These are phyloP conservation scores for Prunus mira DNA, from an alignment of 306 rosid genomes.

Conservation along the genomic window DNA sequence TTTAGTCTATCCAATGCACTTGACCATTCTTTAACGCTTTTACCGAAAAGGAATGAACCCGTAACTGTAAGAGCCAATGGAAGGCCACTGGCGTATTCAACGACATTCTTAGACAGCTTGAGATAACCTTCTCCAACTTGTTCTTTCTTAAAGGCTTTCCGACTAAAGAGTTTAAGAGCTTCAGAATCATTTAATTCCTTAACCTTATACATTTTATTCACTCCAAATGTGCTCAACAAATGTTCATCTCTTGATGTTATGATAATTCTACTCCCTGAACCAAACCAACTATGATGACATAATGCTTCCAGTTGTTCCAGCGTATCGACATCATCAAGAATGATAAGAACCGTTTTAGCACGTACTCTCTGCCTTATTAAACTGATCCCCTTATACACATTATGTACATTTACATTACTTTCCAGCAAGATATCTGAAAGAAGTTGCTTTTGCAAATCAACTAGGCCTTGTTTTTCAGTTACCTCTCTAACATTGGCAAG, in stretches of 20 bases:
- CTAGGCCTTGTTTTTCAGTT: too few species aligned
- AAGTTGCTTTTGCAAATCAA: too few species aligned
- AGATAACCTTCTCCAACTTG: neutral
- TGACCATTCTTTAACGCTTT: slow-evolving; percentile 1
- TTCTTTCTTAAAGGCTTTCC: slow-evolving; percentile 3
- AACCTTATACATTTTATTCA: neutral
- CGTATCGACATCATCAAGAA: slow-evolving; percentile 15
- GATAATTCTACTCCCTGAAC: slow-evolving; percentile 2
- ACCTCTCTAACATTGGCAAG: neutral
- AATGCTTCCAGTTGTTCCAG: slow-evolving; percentile 1
- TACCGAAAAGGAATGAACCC: slow-evolving; percentile 11
- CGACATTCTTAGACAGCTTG: neutral
- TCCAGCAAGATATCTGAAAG: too few species aligned
- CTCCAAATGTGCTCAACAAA: neutral
- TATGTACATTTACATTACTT: too few species aligned
- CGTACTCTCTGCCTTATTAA: slow-evolving; percentile 7
- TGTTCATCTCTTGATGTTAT: slow-evolving; percentile 9
- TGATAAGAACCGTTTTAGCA: neutral
- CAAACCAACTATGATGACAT: slow-evolving; percentile 6
- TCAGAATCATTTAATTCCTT: neutral
- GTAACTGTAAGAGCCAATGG: slow-evolving; percentile 21
- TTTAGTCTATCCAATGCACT: slow-evolving; percentile 12
- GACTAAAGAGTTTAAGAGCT: slow-evolving; percentile 15
- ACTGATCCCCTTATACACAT: neutral
- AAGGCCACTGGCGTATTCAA: slow-evolving; percentile 7